These are phyloP conservation scores for Cladosporium oxysporum DNA, from an alignment of 2,329 filamentous ascomycete species.

Conservation along the genomic window DNA sequence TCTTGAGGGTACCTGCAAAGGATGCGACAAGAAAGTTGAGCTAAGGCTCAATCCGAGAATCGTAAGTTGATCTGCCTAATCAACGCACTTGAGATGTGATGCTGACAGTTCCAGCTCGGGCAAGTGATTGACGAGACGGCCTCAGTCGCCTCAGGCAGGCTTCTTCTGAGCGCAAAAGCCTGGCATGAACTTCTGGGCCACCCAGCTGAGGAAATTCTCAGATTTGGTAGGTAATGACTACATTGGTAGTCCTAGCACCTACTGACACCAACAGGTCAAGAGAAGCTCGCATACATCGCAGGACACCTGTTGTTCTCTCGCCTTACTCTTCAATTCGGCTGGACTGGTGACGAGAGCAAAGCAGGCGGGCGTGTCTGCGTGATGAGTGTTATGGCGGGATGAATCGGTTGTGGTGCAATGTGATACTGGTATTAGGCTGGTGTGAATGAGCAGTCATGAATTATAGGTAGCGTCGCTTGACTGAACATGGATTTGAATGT, in stretches of 20 bases:
- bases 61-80: slow-evolving; percentile 28
- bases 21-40: slow-evolving; percentile 40
- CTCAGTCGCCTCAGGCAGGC: slow-evolving; percentile 51
- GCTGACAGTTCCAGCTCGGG: slow-evolving; percentile 38
- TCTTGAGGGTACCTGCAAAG: slow-evolving; percentile 41
- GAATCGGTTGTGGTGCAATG: not conserved
- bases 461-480: not conserved
- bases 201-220: slow-evolving; percentile 47
- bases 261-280: slow-evolving; percentile 24
- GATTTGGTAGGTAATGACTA: slow-evolving; percentile 24
- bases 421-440: not conserved
- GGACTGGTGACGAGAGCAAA: slow-evolving; percentile 42
- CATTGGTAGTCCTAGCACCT: not conserved
- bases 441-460: not conserved
- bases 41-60: slow-evolving; percentile 48
- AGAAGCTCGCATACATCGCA: slow-evolving; percentile 53
- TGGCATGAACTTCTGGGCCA: slow-evolving; percentile 56
- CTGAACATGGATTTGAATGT: no score
- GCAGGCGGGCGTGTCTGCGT: slow-evolving; percentile 38
- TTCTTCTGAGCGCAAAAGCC: slow-evolving; percentile 55
- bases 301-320: slow-evolving; percentile 55
- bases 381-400: slow-evolving; percentile 39
- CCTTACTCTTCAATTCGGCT: slow-evolving; percentile 58
- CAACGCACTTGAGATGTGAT: not conserved
- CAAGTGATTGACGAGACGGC: slow-evolving; percentile 59